Evolutionary conservation across 306 rosid species (phyloP), one percentile per base, ranked within the genome.

Genomic region (Medicago lupulina): DNA sequence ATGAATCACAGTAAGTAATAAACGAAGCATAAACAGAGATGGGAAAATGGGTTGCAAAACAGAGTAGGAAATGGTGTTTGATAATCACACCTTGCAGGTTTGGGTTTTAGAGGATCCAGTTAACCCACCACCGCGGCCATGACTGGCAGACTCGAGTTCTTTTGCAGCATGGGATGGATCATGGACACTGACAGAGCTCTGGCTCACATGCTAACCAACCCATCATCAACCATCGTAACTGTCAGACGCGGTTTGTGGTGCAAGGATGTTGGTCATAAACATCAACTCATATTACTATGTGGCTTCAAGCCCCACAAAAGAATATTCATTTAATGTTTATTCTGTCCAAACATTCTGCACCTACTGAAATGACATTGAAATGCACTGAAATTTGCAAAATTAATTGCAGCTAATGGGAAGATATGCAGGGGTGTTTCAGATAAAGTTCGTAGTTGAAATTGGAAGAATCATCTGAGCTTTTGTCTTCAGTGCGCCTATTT

Each of bases 361-460:
- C 65, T 25, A 25, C 40, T 59, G 65, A 10, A 59, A 28, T 59
- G 38, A 34, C 38, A 34, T 34, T 34, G 7, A 34, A 34, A 34
- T 34, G 38, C 38, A 5, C 38, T 34, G 65, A 10, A 59, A 28
- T 59, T 25, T 0, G 9, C 17, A 11, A 59, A 59, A 13, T 59
- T 59, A 38, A 12, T 59, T 59, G 25, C 39, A 25, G 16, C 65
- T 59, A 59, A 31, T 59, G 18, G 65, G 40, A 11, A 31, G 39
- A 25, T 59, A 59, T 60, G 40, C 8, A 51, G 58, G 58, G 64
- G 11, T 31, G 67, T 61, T 61, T 61, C 18, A 31, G 28, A 61
- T 61, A 41, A 61, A 61, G 66, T 60, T 61, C 28, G 19, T 6
- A 31, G 67, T 61, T 61, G 67, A 59, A 13, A 61, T 57, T 9